Conservation (phyloP, 2,329 filamentous ascomycete species). For the Hypoxylon sp. region DNA sequence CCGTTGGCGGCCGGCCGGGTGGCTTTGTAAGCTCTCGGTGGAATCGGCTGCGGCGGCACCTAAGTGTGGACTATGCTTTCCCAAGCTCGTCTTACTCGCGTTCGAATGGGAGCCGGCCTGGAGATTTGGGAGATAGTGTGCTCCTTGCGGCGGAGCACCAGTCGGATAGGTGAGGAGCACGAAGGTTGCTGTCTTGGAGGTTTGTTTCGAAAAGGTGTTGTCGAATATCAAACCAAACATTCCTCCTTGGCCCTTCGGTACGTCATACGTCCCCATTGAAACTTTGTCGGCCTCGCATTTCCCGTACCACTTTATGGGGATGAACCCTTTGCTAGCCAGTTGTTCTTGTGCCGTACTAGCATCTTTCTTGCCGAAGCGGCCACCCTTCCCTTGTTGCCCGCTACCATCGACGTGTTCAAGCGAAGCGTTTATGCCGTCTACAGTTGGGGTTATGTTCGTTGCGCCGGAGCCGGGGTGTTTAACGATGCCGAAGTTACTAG, state of each 20-base stretch:
- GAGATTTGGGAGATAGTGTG: conserved; percentile 76
- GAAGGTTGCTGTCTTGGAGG: conserved; percentile 94
- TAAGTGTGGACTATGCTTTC: conserved; percentile 63
- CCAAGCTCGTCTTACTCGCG: conserved; percentile 68
- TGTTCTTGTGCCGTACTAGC: conserved; percentile 73
- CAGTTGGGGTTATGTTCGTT: conserved; percentile 63
- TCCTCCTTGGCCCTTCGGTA: conserved; percentile 80
- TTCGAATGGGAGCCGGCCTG: conserved; percentile 59
- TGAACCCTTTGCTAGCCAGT: conserved; percentile 76
- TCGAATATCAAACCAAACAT: conserved; percentile 98
- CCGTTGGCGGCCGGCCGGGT: conserved; percentile 57
- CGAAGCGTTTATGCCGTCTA: conserved; percentile 62
- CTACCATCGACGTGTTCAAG: conserved; percentile 62
- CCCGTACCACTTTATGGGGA: conserved; percentile 86
- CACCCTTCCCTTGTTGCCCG: conserved; percentile 59
- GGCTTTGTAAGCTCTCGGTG: conserved; percentile 73
- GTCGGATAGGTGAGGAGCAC: conserved; percentile 95
- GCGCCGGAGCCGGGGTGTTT: conserved; percentile 88
- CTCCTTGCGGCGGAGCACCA: conserved; percentile 80
- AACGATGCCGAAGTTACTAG: conserved; percentile 94
- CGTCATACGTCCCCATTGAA: conserved; percentile 89
- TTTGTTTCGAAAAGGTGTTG: conserved; percentile 97
- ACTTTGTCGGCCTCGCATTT: conserved; percentile 98
- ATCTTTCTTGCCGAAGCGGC: conserved; percentile 70
- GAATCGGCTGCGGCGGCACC: conserved; percentile 67